These are phyloP conservation scores for Graphilbum fragrans DNA, from an alignment of 2,329 filamentous ascomycete species.

Conservation along the genomic window DNA sequence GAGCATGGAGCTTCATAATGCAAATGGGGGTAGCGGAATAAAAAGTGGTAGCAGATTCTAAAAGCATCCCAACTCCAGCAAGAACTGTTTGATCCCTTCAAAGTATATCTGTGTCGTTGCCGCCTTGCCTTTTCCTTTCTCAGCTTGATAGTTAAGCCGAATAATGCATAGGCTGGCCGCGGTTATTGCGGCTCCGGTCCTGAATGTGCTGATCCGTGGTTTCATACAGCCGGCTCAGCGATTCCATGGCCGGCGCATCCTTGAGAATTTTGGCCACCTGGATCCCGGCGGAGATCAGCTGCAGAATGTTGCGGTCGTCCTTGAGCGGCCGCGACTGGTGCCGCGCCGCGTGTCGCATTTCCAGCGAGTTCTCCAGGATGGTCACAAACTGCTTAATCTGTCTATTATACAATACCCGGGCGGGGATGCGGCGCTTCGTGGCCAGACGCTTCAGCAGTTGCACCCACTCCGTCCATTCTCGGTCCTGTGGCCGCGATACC, in stretches of 20 bases:
- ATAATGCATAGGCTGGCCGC: slow-evolving; percentile 23
- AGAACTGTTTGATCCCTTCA: too few species aligned
- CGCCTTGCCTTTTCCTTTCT: too few species aligned
- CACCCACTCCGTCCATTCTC: slow-evolving; percentile 89
- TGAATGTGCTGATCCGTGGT: slow-evolving; percentile 70
- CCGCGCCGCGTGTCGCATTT: slow-evolving; percentile 77
- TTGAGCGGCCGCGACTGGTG: slow-evolving; percentile 74
- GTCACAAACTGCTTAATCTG: slow-evolving; percentile 89
- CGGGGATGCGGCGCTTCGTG: slow-evolving; percentile 75
- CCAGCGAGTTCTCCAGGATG: slow-evolving; percentile 75
- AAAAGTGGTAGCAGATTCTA: too few species aligned
- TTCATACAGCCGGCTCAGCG: slow-evolving; percentile 70
- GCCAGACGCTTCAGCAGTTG: slow-evolving; percentile 76
- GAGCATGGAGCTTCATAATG: too few species aligned
- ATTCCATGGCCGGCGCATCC: slow-evolving; percentile 73
- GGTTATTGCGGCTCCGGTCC: slow-evolving; percentile 30
- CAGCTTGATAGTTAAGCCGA: neutral
- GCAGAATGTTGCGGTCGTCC: slow-evolving; percentile 79
- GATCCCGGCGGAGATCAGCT: slow-evolving; percentile 75
- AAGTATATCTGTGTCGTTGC: too few species aligned
- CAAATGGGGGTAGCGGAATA: too few species aligned
- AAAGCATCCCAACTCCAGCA: too few species aligned
- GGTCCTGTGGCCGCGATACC: slow-evolving; percentile 60
- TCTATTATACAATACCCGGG: slow-evolving; percentile 72
- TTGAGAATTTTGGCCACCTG: slow-evolving; percentile 82